Evolutionary conservation across 441 rosid species (phyloP), one percentile per base, ranked within the genome.

Genomic region (Kokia cookei): DNA sequence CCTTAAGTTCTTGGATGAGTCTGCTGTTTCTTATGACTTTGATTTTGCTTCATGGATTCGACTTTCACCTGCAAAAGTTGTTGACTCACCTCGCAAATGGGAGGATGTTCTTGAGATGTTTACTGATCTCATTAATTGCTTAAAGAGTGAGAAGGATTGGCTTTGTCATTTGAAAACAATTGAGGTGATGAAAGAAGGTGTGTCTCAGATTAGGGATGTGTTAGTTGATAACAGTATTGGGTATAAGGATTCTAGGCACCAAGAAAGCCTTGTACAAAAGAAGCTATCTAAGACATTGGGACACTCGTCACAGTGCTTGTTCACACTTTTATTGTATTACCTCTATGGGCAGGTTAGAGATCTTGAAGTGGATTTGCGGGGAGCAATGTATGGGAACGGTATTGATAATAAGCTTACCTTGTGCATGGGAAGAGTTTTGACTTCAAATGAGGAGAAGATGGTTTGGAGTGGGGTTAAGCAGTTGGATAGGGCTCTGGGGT

Each of bases 51-150:
- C 97, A 0, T 94, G 95, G 97, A 90, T 89, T 93, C 84, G 81
- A 51, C 86, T 89, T 67, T 78, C 80, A 15, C 87, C 95, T 2
- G 75, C 75, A 55, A 81, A 86, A 77, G 61, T 65, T 65, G 87
- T 77, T 0, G 73, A 81, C 29, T 79, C 81, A 43, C 75, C 83
- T 53, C 65, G 65, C 4, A 89, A 82, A 63, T 94, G 97, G 97
- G 92, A 83, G 76, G 97, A 92, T 82, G 88, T 88, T 27, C 90
- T 84, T 65, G 97, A 89, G 73, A 94, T 92, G 91, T 88, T 90
- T 50, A 82, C 77, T 76, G 91, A 94, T 85, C 87, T 94, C 48
- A 86, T 85, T 67, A 73, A 78, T 75, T 89, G 86, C 15, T 60
- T 29, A 14, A 60, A 60, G 64, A 60, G 40, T 27, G 64, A 60